Evolutionary conservation across 2,329 filamentous ascomycete genomes (phyloP).

Genomic region (Colletotrichum tropicicola): DNA sequence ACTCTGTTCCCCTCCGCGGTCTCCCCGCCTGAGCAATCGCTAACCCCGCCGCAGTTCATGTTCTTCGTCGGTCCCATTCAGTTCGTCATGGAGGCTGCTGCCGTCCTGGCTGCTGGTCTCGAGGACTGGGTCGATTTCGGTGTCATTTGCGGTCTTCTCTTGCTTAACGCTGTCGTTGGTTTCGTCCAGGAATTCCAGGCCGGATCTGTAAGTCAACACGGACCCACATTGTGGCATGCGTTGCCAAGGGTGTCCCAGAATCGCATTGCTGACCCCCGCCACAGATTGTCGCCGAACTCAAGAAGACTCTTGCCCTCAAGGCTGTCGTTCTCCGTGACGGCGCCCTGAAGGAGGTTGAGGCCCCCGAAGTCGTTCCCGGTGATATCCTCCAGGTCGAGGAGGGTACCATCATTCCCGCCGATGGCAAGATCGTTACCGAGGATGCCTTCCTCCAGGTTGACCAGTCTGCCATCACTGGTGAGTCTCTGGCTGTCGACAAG

Average conservation of each 20-base stretch:
- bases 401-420: conserved; percentile 90
- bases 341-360: conserved; percentile 79
- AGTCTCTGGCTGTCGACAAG: conserved; percentile 92
- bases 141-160: conserved; percentile 84
- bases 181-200: conserved; percentile 92
- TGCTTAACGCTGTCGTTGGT: conserved; percentile 87
- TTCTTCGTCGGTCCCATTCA: conserved; percentile 92
- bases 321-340: conserved; percentile 87
- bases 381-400: conserved; percentile 92
- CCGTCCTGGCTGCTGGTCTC: conserved; percentile 83
- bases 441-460: conserved; percentile 89
- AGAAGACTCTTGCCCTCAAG: conserved; percentile 90
- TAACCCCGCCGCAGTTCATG: conserved; percentile 45
- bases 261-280: conserved; percentile 12
- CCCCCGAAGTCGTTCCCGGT: conserved; percentile 85
- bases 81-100: conserved; percentile 91
- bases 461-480: conserved; percentile 90
- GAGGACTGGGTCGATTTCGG: conserved; percentile 93
- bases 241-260: conserved; percentile 17
- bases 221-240: conserved; percentile 22
- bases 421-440: conserved; percentile 86
- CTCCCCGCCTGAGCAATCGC: neutral
- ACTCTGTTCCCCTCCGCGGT: neutral
- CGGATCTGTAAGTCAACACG: conserved; percentile 60
- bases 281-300: conserved; percentile 84